phyloP scores from a whole-genome alignment of 2,329 filamentous ascomycete species.

The Nigrospora oryzae region DNA sequence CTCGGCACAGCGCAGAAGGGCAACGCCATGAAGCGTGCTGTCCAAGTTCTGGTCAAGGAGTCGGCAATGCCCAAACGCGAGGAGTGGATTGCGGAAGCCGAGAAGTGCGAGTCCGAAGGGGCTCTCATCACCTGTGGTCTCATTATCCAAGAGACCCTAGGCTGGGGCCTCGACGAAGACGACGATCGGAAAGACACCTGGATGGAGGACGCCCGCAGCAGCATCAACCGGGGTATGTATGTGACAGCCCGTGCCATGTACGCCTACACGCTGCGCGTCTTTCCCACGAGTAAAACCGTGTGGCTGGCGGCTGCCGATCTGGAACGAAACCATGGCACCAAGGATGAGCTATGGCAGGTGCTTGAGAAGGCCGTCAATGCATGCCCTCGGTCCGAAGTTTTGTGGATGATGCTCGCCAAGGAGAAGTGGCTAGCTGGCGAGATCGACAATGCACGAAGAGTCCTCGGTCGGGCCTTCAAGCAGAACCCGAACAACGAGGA shows the following conservation, averaged over 20 bases:
- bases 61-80: conserved; percentile 96
- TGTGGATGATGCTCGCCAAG: conserved; percentile 94
- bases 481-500: conserved; percentile 96
- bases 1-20: conserved; percentile 68
- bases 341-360: conserved; percentile 73
- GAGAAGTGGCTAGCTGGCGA: conserved; percentile 89
- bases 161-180: conserved; percentile 89
- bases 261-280: conserved; percentile 81
- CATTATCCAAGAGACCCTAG: conserved; percentile 87
- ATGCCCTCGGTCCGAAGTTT: conserved; percentile 79
- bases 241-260: conserved; percentile 92
- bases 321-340: conserved; percentile 80
- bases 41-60: conserved; percentile 80
- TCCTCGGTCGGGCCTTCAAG: conserved; percentile 84
- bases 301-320: conserved; percentile 90
- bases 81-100: conserved; percentile 92
- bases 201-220: conserved; percentile 84
- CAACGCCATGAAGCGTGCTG: conserved; percentile 90
- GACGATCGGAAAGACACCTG: conserved; percentile 94
- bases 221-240: conserved; percentile 73
- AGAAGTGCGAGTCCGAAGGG: conserved; percentile 89
- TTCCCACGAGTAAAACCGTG: conserved; percentile 77
- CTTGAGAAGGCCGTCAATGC: conserved; percentile 91
- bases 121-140: conserved; percentile 78
- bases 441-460: conserved; percentile 75